phyloP scores from a whole-genome alignment of 495 filamentous ascomycete species.

The Friedmanniomyces simplex region DNA sequence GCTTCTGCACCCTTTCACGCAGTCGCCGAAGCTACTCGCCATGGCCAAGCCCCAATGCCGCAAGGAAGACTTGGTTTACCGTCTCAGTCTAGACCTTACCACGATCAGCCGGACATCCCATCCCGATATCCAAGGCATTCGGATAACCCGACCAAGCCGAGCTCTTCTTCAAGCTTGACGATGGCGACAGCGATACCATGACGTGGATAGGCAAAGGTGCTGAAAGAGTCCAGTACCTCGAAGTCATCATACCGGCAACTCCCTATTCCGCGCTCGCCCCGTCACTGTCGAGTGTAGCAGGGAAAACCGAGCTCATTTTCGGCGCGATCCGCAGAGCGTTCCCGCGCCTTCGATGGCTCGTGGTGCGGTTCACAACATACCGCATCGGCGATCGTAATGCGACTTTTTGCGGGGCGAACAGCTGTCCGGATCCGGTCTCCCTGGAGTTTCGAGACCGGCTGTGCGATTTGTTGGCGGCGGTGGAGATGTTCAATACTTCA shows the following conservation, averaged over 20 bases:
- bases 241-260: background rate
- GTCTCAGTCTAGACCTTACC: background rate
- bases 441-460: background rate
- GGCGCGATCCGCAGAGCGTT: background rate
- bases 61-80: background rate
- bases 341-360: background rate
- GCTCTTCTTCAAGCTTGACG: background rate
- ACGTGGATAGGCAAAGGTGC: background rate
- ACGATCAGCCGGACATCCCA: background rate
- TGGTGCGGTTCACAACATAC: background rate
- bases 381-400: background rate
- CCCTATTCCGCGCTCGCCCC: background rate
- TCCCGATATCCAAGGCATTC: background rate
- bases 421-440: background rate
- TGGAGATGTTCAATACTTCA: background rate
- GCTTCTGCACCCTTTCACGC: background rate
- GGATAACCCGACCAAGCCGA: background rate
- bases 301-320: background rate
- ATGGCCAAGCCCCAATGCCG: background rate
- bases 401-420: background rate
- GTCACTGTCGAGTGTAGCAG: no score
- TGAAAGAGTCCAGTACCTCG: background rate
- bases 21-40: background rate
- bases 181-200: background rate
- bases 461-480: background rate